phyloP scores from a whole-genome alignment of 192 early-diverging fungal genomes.

The Backusella sp. region DNA sequence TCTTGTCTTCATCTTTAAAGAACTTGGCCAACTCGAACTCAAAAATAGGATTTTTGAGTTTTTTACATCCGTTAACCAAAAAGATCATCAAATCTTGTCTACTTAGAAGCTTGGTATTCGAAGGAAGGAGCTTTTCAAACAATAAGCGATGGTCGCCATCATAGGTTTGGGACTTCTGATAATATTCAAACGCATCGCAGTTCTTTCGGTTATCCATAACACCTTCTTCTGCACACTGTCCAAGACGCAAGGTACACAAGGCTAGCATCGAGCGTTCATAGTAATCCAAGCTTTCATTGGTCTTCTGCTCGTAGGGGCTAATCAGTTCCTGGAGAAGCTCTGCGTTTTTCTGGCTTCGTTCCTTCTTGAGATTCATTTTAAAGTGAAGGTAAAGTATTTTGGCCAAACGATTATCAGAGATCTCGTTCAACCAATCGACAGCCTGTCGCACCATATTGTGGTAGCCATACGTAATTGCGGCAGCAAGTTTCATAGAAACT shows the following conservation, averaged over 20 bases:
- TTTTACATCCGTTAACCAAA: background rate
- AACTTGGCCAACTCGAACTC: background rate
- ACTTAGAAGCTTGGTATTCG: background rate
- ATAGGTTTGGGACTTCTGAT: background rate
- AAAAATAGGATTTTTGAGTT: background rate
- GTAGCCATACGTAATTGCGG: background rate
- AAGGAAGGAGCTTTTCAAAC: background rate
- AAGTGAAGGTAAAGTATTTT: background rate
- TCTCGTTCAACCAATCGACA: background rate
- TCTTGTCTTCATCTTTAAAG: background rate
- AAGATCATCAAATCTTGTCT: background rate
- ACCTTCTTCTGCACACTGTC: background rate
- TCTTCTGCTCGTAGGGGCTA: background rate
- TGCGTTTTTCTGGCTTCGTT: background rate
- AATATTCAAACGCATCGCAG: background rate
- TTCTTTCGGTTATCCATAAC: background rate
- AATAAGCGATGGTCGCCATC: background rate
- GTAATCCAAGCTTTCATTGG: background rate
- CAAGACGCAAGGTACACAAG: background rate
- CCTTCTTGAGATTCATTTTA: background rate
- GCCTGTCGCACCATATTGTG: slow-evolving; percentile 2
- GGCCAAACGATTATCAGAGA: background rate
- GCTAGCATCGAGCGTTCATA: background rate
- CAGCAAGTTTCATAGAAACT: background rate
- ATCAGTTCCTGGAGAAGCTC: background rate